Conservation (phyloP, 345 rosid species). For the Arabidopsis suecica region DNA sequence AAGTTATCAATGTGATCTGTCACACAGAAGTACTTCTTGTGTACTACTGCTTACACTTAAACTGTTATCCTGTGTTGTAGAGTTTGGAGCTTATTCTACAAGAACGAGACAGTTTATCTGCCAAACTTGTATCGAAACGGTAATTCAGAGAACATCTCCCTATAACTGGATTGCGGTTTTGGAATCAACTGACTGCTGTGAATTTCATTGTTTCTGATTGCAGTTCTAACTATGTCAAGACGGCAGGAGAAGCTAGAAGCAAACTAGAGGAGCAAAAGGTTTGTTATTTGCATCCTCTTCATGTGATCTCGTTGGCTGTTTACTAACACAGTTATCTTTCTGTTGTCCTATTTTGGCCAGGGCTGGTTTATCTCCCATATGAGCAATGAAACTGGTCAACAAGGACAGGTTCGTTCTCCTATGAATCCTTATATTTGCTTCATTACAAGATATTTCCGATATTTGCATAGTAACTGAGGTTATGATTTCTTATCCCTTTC, state of each 20-base stretch:
- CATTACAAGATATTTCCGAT: neutral
- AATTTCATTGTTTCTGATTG: slow-evolving; percentile 8
- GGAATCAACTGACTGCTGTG: slow-evolving; percentile 18
- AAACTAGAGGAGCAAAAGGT: slow-evolving; percentile 72
- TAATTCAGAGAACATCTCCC: slow-evolving; percentile 39
- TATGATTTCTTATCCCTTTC: slow-evolving; percentile 18
- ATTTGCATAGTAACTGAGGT: slow-evolving; percentile 9
- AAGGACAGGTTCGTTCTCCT: slow-evolving; percentile 45
- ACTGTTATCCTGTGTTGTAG: slow-evolving; percentile 42
- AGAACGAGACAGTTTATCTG: slow-evolving; percentile 57
- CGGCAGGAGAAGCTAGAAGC: slow-evolving; percentile 50
- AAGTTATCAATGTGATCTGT: neutral
- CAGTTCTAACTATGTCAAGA: slow-evolving; percentile 65
- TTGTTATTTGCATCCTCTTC: slow-evolving; percentile 18
- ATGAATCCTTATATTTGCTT: neutral
- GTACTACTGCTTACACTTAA: slow-evolving; percentile 9
- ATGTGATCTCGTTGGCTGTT: slow-evolving; percentile 12
- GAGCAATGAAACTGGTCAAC: slow-evolving; percentile 40
- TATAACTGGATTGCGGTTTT: slow-evolving; percentile 16
- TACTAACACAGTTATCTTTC: slow-evolving; percentile 20
- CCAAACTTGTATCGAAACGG: slow-evolving; percentile 64
- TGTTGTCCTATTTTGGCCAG: slow-evolving; percentile 42
- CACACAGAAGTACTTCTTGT: neutral
- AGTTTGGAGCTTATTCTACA: slow-evolving; percentile 67
- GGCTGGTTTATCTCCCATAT: slow-evolving; percentile 57